phyloP scores from a whole-genome alignment of 129 eudicot species.

The Tanacetum coccineum region DNA sequence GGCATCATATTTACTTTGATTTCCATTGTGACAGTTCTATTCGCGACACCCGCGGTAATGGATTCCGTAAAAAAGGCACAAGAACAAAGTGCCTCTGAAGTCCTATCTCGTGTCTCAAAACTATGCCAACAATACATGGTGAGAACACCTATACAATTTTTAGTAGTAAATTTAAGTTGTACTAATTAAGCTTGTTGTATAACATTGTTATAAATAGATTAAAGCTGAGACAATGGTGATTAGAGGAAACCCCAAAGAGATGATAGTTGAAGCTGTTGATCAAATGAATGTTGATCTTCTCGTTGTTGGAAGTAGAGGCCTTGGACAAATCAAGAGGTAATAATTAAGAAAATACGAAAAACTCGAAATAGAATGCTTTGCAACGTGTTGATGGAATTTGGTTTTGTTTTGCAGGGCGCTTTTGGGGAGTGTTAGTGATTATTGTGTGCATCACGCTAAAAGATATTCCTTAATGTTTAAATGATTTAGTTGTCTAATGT shows the following conservation, averaged over 20 bases:
- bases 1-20: background rate
- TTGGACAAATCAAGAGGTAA: conserved; percentile 50
- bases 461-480: too few relatives aligned
- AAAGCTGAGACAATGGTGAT: conserved; percentile 25
- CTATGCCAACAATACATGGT: conserved; percentile 46
- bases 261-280: conserved; percentile 38
- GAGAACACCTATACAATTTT: too few relatives aligned
- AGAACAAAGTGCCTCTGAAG: conserved; percentile 29
- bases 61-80: conserved; percentile 51
- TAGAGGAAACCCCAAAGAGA: conserved; percentile 44
- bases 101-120: conserved; percentile 41
- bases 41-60: conserved; percentile 43
- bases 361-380: background rate
- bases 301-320: conserved; percentile 36
- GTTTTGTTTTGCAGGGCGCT: conserved; percentile 41
- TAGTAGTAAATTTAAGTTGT: too few relatives aligned
- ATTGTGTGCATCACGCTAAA: too few relatives aligned
- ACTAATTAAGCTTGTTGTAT: too few relatives aligned
- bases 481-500: too few relatives aligned
- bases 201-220: conserved; percentile 1
- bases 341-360: background rate
- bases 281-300: conserved; percentile 39
- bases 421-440: too few relatives aligned
- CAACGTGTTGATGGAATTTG: background rate
- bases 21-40: conserved; percentile 24